Evolutionary conservation across 768 basidiomycete genomes (phyloP).

Genomic region (Steccherinum ochraceum): DNA sequence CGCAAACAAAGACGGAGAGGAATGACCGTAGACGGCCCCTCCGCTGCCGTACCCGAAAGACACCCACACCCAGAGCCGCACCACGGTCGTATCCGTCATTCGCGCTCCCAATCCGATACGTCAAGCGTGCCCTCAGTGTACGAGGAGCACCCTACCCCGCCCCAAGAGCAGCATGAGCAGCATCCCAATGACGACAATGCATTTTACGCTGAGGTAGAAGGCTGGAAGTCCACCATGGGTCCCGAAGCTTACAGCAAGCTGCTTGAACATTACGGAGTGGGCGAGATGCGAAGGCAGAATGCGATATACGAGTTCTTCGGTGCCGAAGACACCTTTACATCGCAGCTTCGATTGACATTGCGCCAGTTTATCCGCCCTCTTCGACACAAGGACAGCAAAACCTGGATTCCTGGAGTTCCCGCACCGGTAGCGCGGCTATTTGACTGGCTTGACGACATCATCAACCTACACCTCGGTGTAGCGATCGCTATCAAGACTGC

Average conservation of each 20-base stretch:
- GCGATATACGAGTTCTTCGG: conserved; percentile 62
- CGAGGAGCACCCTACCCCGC: conserved; percentile 2
- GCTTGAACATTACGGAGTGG: conserved; percentile 32
- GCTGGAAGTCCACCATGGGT: conserved; percentile 21
- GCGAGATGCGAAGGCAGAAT: conserved; percentile 59
- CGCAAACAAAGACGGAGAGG: conserved; percentile 6
- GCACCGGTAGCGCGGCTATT: conserved; percentile 62
- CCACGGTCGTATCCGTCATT: neutral
- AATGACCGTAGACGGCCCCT: neutral
- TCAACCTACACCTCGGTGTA: conserved; percentile 67
- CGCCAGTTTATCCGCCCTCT: conserved; percentile 75
- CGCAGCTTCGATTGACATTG: conserved; percentile 58
- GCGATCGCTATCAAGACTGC: conserved; percentile 39
- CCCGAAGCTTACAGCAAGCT: conserved; percentile 30
- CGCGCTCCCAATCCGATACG: conserved; percentile 1
- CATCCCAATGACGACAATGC: neutral
- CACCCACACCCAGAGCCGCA: neutral
- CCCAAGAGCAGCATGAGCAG: neutral
- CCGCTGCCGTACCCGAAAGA: neutral
- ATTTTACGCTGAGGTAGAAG: conserved; percentile 1
- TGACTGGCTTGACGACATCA: conserved; percentile 86
- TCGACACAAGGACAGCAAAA: conserved; percentile 57
- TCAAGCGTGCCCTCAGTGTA: conserved; percentile 13
- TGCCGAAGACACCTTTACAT: conserved; percentile 65
- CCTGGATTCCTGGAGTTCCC: conserved; percentile 82